Evolutionary conservation across 306 rosid species (phyloP).

Genomic region (Begonia peltatifolia): DNA sequence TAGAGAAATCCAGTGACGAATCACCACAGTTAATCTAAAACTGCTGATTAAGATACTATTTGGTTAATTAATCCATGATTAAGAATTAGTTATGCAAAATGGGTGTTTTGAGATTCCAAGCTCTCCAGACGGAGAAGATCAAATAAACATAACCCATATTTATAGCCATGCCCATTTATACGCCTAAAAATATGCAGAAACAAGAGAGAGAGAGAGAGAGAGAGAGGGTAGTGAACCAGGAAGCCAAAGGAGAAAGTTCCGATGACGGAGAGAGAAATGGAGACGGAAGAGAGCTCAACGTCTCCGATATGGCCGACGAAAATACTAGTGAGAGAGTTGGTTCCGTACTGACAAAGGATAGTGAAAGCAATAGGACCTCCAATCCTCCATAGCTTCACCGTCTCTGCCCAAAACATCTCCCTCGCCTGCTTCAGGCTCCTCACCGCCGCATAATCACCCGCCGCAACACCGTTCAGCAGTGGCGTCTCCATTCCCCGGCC

Average conservation of each 20-base stretch:
- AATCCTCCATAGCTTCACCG: constrained; percentile 18
- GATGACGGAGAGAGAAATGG: constrained; percentile 10
- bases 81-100: too few species aligned
- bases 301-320: constrained; percentile 14
- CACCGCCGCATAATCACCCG: constrained; percentile 11
- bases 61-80: too few species aligned
- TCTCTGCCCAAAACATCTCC: constrained; percentile 14
- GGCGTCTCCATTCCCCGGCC: constrained; percentile 14
- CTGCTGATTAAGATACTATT: too few species aligned
- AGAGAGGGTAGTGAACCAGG: constrained; percentile 1
- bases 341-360: constrained; percentile 9
- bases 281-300: constrained; percentile 13
- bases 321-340: constrained; percentile 6
- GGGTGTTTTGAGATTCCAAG: too few species aligned
- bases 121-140: too few species aligned
- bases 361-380: constrained; percentile 16
- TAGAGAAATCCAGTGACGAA: too few species aligned
- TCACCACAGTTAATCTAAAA: too few species aligned
- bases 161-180: not conserved
- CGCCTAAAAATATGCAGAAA: not conserved
- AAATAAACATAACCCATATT: too few species aligned
- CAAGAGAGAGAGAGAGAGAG: not conserved
- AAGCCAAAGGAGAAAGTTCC: constrained; percentile 5
- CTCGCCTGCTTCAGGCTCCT: constrained; percentile 7
- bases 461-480: constrained; percentile 2